Conservation (phyloP, 805 yeast genomes). For the Myxozyma neotropica region DNA sequence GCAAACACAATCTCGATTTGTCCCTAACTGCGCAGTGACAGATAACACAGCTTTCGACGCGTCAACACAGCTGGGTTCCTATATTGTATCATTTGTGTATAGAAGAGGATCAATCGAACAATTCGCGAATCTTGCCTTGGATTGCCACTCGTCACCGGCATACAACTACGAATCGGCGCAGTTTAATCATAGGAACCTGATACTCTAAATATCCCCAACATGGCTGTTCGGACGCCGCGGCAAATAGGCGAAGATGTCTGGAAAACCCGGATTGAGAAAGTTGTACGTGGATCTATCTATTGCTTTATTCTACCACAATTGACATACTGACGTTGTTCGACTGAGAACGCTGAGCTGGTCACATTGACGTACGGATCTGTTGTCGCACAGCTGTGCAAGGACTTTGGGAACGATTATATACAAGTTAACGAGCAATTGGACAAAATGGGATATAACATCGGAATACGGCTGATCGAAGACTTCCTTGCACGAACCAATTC, state of each 20-base stretch:
- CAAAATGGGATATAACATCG: conserved; percentile 94
- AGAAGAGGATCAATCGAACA: too few species aligned
- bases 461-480: conserved; percentile 87
- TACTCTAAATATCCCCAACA: neutral
- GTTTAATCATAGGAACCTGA: neutral
- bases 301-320: too few species aligned
- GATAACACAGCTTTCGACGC: too few species aligned
- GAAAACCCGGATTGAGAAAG: conserved; percentile 84
- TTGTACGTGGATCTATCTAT: conserved; percentile 52
- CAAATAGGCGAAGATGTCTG: conserved; percentile 84
- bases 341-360: conserved; percentile 82
- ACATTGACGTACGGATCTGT: conserved; percentile 94
- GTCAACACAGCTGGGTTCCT: too few species aligned
- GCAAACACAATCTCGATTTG: neutral
- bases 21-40: too few species aligned
- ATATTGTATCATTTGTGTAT: too few species aligned
- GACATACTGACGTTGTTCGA: conserved; percentile 11
- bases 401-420: conserved; percentile 70
- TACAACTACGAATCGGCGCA: too few species aligned
- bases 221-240: conserved; percentile 46
- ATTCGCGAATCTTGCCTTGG: too few species aligned
- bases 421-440: conserved; percentile 84
- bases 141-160: too few species aligned
- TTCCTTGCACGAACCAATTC: conserved; percentile 86
- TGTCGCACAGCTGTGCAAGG: conserved; percentile 87